Conservation (phyloP, 2,329 filamentous ascomycete genomes). For the Xenoacremonium recifei region DNA sequence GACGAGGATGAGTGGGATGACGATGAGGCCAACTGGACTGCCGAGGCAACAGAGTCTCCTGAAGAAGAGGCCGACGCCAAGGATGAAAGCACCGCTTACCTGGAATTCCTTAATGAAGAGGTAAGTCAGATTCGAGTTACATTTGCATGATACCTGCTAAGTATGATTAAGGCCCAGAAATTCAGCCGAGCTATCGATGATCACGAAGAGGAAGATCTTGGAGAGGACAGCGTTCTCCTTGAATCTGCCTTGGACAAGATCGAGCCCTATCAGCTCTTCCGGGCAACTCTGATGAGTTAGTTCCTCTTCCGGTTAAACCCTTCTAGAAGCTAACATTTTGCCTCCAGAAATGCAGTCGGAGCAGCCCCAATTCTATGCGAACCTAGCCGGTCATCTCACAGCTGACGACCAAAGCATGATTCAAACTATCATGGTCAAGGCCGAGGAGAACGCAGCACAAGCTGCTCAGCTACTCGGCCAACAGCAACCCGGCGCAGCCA, state of each 20-base stretch:
- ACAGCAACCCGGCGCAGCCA: conserved; percentile 26
- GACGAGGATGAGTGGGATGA: conserved; percentile 82
- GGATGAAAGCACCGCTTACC: conserved; percentile 90
- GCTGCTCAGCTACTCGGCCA: conserved; percentile 27
- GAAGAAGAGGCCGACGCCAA: conserved; percentile 67
- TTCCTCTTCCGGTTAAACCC: conserved; percentile 20
- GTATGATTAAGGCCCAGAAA: conserved; percentile 79
- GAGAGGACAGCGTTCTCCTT: conserved; percentile 88
- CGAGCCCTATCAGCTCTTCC: conserved; percentile 91
- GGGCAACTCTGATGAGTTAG: conserved; percentile 78
- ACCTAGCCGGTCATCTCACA: conserved; percentile 73
- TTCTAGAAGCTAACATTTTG: not conserved
- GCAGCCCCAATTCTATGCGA: conserved; percentile 84
- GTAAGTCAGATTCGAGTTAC: conserved; percentile 42
- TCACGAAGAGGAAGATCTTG: conserved; percentile 76
- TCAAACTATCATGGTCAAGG: conserved; percentile 71
- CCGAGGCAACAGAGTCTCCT: conserved; percentile 67
- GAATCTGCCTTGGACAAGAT: conserved; percentile 95
- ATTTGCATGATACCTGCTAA: conserved; percentile 12
- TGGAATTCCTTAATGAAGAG: conserved; percentile 94
- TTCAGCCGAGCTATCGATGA: conserved; percentile 69
- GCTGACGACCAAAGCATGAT: conserved; percentile 80
- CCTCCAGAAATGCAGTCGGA: conserved; percentile 77
- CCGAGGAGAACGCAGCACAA: conserved; percentile 41
- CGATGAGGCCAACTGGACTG: conserved; percentile 78